Conservation (phyloP, 345 rosid genomes). For the Moricandia moricandioides region DNA sequence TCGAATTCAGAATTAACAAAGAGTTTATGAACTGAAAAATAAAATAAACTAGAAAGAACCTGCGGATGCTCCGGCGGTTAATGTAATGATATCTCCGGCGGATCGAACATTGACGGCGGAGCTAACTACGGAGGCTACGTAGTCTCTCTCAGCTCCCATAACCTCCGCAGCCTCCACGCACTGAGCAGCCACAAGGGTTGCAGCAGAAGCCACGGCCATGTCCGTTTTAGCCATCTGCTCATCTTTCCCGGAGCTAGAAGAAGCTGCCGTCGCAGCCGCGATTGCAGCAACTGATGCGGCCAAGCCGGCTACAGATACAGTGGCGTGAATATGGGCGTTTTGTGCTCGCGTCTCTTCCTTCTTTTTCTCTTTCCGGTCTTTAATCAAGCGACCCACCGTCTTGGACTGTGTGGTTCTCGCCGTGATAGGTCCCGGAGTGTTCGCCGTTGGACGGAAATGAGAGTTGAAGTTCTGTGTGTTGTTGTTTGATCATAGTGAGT, state of each 20-base stretch:
- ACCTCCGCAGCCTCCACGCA: slow-evolving; percentile 90
- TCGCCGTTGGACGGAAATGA: slow-evolving; percentile 41
- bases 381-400: slow-evolving; percentile 86
- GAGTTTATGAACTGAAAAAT: background rate
- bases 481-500: slow-evolving; percentile 40
- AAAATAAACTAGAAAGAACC: slow-evolving; percentile 36
- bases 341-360: slow-evolving; percentile 79
- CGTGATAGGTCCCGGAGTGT: slow-evolving; percentile 36
- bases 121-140: slow-evolving; percentile 66
- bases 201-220: slow-evolving; percentile 79
- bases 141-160: slow-evolving; percentile 87
- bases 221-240: background rate
- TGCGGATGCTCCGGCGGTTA: slow-evolving; percentile 91
- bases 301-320: slow-evolving; percentile 74
- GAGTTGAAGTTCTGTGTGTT: slow-evolving; percentile 25
- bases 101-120: slow-evolving; percentile 86
- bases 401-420: slow-evolving; percentile 52
- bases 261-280: slow-evolving; percentile 73
- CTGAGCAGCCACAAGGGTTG: slow-evolving; percentile 82
- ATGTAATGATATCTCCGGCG: slow-evolving; percentile 77
- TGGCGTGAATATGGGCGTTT: slow-evolving; percentile 82
- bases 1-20: background rate
- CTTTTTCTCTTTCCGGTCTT: slow-evolving; percentile 81
- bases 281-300: slow-evolving; percentile 88
- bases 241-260: slow-evolving; percentile 42